Evolutionary conservation across 2,329 filamentous ascomycete species (phyloP).

Genomic region (Ophiocordyceps camponoti-rufipedis): DNA sequence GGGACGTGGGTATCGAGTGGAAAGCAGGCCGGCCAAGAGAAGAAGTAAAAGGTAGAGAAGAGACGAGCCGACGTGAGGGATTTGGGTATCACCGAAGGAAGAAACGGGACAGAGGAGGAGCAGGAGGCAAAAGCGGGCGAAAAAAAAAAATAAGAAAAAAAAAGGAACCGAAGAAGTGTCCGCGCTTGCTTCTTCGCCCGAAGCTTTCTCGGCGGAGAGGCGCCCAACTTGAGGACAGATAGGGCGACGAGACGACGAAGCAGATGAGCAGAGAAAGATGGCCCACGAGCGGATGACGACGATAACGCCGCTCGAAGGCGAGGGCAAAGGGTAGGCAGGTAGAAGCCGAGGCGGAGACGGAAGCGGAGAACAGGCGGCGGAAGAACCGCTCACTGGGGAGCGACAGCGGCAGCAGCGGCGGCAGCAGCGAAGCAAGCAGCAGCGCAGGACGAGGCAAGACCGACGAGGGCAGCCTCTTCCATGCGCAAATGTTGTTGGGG

Average conservation of each 20-base stretch:
- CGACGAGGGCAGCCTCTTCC: background rate
- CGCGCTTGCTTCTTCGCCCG: background rate
- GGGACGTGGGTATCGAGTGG: constrained; percentile 6
- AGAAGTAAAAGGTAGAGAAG: constrained; percentile 3
- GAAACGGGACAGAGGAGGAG: background rate
- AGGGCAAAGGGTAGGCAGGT: background rate
- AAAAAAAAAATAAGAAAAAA: constrained; percentile 1
- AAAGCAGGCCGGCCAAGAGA: constrained; percentile 4
- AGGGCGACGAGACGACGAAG: background rate
- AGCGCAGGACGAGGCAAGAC: background rate
- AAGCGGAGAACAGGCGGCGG: background rate
- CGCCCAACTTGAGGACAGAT: background rate
- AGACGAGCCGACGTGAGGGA: background rate
- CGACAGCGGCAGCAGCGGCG: background rate
- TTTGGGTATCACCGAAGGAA: constrained; percentile 4
- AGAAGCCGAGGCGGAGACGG: background rate
- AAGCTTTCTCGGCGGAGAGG: background rate
- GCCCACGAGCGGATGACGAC: background rate
- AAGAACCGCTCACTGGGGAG: background rate
- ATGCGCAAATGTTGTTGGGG: background rate
- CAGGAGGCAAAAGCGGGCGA: background rate
- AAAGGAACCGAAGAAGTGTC: constrained; percentile 1
- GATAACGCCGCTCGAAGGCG: background rate
- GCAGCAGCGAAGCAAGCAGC: background rate
- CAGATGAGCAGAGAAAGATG: background rate